Evolutionary conservation across 345 rosid genomes (phyloP), one percentile per base, ranked within the genome.

Genomic region (Noccaea caerulescens): DNA sequence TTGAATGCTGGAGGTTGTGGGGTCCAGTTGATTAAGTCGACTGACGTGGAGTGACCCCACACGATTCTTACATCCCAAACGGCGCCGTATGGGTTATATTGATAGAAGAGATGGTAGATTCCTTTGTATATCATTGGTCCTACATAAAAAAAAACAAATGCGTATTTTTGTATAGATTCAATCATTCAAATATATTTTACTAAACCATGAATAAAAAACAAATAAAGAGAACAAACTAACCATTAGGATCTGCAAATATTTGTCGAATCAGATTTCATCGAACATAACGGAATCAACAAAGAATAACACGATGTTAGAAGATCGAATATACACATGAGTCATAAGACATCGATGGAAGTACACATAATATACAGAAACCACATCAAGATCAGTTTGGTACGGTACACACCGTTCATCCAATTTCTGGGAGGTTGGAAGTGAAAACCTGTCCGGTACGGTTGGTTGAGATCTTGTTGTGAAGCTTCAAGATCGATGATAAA

Each of bases 31-130:
- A 89, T 72, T n/a, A 89, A 81, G 61, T 92, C 91, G 3, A 53
- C 58, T 8, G 96, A 92, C 37, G 90, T 88, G 3, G 98, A 85
- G 63, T 92, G 98, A 8, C 83, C 98, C 98, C 96, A 89, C 8
- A 92, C 92, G 10, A 83, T 81, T 81, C 85, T 81, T 14, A 77
- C 86, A 44, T 74, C 66, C 96, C 90, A 85, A 16, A 78, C 78
- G 25, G 85, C 82, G 12, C 82, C 87, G 63, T 84, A 80, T 11
- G 96, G 90, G 13, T 89, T 87, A 44, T 73, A 85, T 71, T 89
- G 90, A 55, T 89, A 89, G 64, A 87, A 87, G 1, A 89, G 32
- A 69, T 89, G 96, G 72, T 89, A 89, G 10, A 89, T 60, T 69
- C 88, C 96, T 66, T 83, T 85, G 86, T 87, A 84, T 16, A 89